Evolutionary conservation across 179 eudicot species (phyloP), one percentile per base, ranked within the genome.

Genomic region (Nepenthes alata): DNA sequence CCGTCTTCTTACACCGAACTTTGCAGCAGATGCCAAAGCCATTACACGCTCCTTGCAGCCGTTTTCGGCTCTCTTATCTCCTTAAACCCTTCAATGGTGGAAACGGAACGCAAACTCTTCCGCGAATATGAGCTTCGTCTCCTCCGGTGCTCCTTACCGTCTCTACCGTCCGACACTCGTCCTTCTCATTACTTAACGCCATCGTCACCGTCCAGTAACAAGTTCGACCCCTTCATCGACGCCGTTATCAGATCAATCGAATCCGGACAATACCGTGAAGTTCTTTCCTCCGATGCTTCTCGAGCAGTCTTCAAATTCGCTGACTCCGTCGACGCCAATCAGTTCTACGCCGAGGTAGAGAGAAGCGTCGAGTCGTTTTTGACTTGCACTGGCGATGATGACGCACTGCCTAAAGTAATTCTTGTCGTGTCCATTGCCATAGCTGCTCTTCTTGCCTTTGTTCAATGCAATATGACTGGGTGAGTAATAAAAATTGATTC

Each of bases 381-480:
- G 56, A 51, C 66, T 2, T 65, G 63, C 34, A 63, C 52, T 47
- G 73, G 67, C 11, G 68, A 49, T 49, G 74, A 41, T 37, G 78
- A 76, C 2, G 55, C 35, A 58, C 37, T 61, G 44, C 69, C 15
- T 9, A 75, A 66, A 62, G 73, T 66, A 11, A 60, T 91, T 58
- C 54, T 86, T 14, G 74, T 84, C 37, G 68, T 80, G 77, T 75
- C 82, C 0, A 15, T 83, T 60, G 91, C 83, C 35, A 84, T 89
- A 51, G 79, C 95, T 2, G 81, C 98, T 58, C 71, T 89, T 55
- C 86, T 89, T 37, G 91, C 87, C 25, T 91, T 89, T 67, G 66
- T 72, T 58, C 98, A 88, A 78, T 74, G 80, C 41, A 84, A 81
- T 53, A 12, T 91, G 16, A 88, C 81, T 34, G 98, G 98, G 91